Evolutionary conservation across 106 monocot genomes (phyloP), one percentile per base, ranked within the genome.

Genomic region (Dactylorhiza incarnata): DNA sequence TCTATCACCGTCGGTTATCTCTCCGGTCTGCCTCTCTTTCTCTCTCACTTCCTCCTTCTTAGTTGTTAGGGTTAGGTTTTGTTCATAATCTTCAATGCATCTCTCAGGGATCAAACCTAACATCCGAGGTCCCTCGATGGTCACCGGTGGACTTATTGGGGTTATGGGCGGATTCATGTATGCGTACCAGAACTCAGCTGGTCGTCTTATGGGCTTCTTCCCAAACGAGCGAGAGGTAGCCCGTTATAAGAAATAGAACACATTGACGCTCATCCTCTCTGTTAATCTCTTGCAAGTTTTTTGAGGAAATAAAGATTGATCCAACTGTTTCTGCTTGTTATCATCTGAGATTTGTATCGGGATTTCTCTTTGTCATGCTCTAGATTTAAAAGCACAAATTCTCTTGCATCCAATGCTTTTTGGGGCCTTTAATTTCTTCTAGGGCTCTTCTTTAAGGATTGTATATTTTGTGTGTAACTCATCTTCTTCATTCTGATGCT

Each of bases 1-100:
- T 91, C 97, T 84, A 86, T 97, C 91, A 87, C 97, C 80, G 94
- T 97, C 54, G 97, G 97, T n/a, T 97, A 97, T 76, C 97, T 97
- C 75, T 97, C 96, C 62, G 96, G 96, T 97, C 15, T 22, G 1
- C 25, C 0, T 19, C 66, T 3, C 65, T 43, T 44, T 48, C 71
- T 61, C 72, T 10, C 51, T 22, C 56, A 3, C 50, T 19, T 20
- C 25, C 23, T 19, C 19, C 16, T 15, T 48, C 58, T 6, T n/a
- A 6, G 1, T 70, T 48, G 19, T 23, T 83, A 55, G 76, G 74
- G 46, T 46, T 76, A 54, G 37, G 52, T 50, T 54, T 75, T 3
- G 24, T 16, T 17, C 6, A 49, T n/a, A n/a, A 19, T 5, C 9
- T 1, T 9, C 48, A 14, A 71, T 74, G 19, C 51, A 44, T 66